Conservation (phyloP, 2,329 filamentous ascomycete species). For the Cryphonectria parasitica region DNA sequence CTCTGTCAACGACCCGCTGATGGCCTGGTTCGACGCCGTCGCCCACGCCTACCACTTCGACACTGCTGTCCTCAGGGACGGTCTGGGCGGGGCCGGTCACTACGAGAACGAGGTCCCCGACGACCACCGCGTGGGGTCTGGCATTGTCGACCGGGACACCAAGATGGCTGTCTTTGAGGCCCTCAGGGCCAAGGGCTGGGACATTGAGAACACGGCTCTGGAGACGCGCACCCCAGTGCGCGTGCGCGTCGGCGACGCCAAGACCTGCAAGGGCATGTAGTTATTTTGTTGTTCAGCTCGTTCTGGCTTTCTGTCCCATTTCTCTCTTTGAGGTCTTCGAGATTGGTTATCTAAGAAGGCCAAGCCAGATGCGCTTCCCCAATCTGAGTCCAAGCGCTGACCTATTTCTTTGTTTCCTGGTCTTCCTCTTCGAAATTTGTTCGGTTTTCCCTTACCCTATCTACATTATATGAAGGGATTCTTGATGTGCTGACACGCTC, state of each 20-base stretch:
- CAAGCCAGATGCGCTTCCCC: too few relatives aligned
- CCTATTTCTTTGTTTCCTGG: not conserved
- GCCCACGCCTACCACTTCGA: constrained; percentile 46
- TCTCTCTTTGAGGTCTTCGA: too few relatives aligned
- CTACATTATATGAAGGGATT: not conserved
- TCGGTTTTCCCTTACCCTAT: not conserved
- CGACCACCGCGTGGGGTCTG: constrained; percentile 36
- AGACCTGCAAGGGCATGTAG: constrained; percentile 34
- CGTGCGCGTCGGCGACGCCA: constrained; percentile 41
- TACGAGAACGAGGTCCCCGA: constrained; percentile 43
- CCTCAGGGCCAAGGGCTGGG: constrained; percentile 62
- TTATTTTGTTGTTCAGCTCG: constrained; percentile 8
- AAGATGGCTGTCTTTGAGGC: constrained; percentile 40
- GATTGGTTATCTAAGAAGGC: too few relatives aligned
- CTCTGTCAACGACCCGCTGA: constrained; percentile 36
- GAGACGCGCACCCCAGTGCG: constrained; percentile 63
- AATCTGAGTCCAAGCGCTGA: too few relatives aligned
- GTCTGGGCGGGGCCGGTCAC: constrained; percentile 38
- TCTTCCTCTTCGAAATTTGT: not conserved
- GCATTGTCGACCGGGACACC: constrained; percentile 46
- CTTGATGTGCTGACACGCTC: constrained; percentile 18
- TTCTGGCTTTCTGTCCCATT: not conserved
- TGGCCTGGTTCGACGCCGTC: constrained; percentile 47
- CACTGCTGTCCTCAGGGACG: constrained; percentile 40
- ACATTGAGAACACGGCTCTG: constrained; percentile 64